Conservation (phyloP, 2,329 filamentous ascomycete genomes). For the Bipolaris oryzae region DNA sequence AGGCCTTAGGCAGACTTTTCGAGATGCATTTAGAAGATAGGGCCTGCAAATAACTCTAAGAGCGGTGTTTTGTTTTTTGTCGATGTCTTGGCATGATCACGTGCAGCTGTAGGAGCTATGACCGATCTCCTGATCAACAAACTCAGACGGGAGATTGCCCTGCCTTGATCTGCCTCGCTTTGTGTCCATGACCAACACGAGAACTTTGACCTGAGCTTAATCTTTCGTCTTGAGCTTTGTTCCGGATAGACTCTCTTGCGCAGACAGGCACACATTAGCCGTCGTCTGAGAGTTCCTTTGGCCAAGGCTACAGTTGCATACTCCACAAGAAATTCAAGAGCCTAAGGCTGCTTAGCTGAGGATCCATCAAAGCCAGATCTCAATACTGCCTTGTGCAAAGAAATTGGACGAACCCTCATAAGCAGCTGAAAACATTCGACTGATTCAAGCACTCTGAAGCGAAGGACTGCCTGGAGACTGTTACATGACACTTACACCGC, state of each 20-base stretch:
- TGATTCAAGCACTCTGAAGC: neutral
- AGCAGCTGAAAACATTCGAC: neutral
- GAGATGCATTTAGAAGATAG: neutral
- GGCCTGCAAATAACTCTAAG: neutral
- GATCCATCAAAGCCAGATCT: neutral
- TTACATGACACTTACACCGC: neutral
- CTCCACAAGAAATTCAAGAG: neutral
- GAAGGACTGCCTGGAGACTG: neutral
- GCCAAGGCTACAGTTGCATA: neutral
- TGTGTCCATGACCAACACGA: neutral
- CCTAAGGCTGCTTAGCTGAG: neutral
- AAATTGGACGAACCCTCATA: neutral
- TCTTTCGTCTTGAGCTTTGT: neutral
- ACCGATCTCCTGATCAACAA: neutral
- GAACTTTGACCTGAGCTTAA: neutral
- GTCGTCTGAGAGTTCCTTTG: neutral
- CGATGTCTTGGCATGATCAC: conserved; percentile 2
- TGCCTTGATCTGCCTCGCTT: neutral
- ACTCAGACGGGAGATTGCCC: neutral
- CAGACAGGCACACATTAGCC: neutral
- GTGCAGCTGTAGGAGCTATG: neutral
- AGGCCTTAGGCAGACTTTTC: neutral
- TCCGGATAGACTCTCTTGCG: neutral
- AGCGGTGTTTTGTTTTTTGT: neutral
- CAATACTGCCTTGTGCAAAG: neutral